Evolutionary conservation across 306 rosid genomes (phyloP), one percentile per base, ranked within the genome.

Genomic region (Sicyos baderoa): DNA sequence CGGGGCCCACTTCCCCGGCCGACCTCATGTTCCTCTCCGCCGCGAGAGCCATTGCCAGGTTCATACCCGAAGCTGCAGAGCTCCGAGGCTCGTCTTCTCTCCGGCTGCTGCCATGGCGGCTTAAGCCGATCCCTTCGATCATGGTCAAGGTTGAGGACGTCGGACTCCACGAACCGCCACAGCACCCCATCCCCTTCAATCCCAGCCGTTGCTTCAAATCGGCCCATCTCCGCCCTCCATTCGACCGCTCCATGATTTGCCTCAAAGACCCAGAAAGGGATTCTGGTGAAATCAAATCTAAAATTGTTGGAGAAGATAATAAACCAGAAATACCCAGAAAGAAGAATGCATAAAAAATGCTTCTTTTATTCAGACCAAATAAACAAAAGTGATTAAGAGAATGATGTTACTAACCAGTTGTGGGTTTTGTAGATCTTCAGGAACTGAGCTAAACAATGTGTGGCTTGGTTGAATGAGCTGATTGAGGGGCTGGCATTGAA

Each of bases 11-110:
- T 0, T n/a, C 40, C 7, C 48, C 70, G 17, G 37, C n/a, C n/a
- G n/a, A 22, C 74, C 73, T 57, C 12, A 71, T 66, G 48, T 57
- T 77, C 51, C 81, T 76, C 77, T 78, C 81, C 1, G 81, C 81
- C 45, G 77, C 81, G 51, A 78, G 62, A 8, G 77, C 77, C 81
- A 73, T 78, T 1, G 77, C 81, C 65, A 78, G 63, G 58, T 68
- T 78, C 77, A 77, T 72, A 8, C 73, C 64, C 14, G 77, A 27
- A 21, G 12, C 54, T 4, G 68, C 47, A 2, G 81, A 58, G 29
- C 64, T 71, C 25, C 44, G 73, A 11, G 2, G 35, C 32, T 54
- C 70, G 0, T 70, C 77, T 40, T 58, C 77, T 56, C 56, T 52
- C 6, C 13, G 63, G 47, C 55, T 54, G 1, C 51, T 54, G 11